Percentiles rank a stretch among this genome's conserved stretches.
phyloP scores from a whole-genome alignment of 306 rosid species.

The Sphenostylis stenocarpa region DNA sequence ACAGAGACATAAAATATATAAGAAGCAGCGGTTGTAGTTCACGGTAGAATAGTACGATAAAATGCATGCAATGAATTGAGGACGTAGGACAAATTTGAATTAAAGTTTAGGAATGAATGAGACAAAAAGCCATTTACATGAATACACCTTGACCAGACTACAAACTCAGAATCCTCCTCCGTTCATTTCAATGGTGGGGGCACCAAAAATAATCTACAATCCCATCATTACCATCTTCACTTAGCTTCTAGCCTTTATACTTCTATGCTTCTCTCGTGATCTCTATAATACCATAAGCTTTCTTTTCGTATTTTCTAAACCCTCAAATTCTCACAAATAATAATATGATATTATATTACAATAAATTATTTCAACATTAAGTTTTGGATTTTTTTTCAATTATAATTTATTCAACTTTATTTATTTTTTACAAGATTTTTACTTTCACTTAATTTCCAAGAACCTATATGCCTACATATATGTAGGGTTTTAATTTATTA shows the following conservation, averaged over 20 bases:
- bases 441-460: too few species aligned
- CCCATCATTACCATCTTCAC: not conserved
- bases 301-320: not conserved
- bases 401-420: too few species aligned
- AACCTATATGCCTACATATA: not conserved
- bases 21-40: slow-evolving; percentile 11
- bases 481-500: not conserved
- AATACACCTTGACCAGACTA: not conserved
- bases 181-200: not conserved
- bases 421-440: too few species aligned
- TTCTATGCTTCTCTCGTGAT: not conserved
- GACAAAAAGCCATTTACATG: too few species aligned
- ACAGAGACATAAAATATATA: not conserved
- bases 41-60: slow-evolving; percentile 14
- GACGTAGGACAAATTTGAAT: slow-evolving; percentile 35
- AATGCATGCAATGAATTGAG: slow-evolving; percentile 49
- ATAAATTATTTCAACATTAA: too few species aligned
- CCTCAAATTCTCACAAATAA: too few species aligned
- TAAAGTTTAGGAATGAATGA: not conserved
- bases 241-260: not conserved
- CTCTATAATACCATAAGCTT: not conserved
- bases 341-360: too few species aligned
- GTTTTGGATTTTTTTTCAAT: too few species aligned
- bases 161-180: not conserved
- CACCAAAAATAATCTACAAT: not conserved